Evolutionary conservation across 1,284 basidiomycete genomes (phyloP), one percentile per base, ranked within the genome.

Genomic region (Pyrrhoderma noxium): DNA sequence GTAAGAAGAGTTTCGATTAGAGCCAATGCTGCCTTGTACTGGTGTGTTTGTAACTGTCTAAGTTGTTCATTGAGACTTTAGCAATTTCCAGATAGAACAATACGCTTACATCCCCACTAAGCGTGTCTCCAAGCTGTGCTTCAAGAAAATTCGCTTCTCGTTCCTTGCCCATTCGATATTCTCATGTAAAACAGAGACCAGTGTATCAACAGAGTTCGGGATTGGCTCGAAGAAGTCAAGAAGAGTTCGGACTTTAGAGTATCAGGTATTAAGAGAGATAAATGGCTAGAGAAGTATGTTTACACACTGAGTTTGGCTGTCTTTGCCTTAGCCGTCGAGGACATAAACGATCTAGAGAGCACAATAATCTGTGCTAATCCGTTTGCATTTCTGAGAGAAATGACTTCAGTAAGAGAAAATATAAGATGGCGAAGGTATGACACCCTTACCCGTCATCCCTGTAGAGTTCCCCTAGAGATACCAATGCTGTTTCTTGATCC

Each of bases 311-410:
- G 81, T 71, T 97, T 97, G 2, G 95, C 94, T 0, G 95, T 97
- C 71, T 99, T 99, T 7, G 96, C 95, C 68, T 99, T 99, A 22
- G 95, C 94, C 1, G 93, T 93, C 13, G 88, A 87, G 0, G 89
- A 87, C 83, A 97, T 93, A 72, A 96, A 95, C 0, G 85, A 79
- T 49, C 93, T 76, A 0, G 92, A 95, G 27, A 87, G 77, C 0
- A 83, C 87, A 50, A 98, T 90, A 11, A 96, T 84, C 53, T 91
- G 80, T 1, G 93, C 90, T 1, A 99, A 76, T 21, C 88, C 89
- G 56, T 85, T 69, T 3, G 90, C 83, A 71, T 97, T 89, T 61
- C 91, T 94, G 58, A 4, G 3, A 21, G 13, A 3, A 39, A 5
- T 39, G 16, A 23, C 22, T 50, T 23, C 21, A 39, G 16, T 19